Base-by-base conservation (phyloP, 1,284 basidiomycete species). In the Xerocomus amazonicus region DNA sequence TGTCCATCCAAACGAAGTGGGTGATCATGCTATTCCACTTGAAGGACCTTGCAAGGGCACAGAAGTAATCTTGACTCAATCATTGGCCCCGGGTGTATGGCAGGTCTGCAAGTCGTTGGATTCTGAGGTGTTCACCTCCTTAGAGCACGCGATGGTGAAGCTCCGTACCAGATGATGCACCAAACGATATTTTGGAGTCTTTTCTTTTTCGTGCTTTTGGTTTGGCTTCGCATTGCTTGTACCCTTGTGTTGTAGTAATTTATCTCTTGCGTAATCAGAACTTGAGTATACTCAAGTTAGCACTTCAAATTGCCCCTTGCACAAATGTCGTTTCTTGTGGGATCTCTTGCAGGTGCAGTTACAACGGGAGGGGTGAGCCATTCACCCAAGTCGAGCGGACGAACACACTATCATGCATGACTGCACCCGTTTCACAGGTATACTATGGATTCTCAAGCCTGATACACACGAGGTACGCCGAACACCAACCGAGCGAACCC, bases 391-490 rank as follows among this genome's bases (percentile, higher is more conserved):
- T 28, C 19, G 19, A 13, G 12, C 19, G 26, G 9, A 13, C 16
- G 26, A 12, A 13, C 16, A 19, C 3, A 16, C 10, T 19, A 3
- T 7, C 16, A 28, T 23, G 16, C 32, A 26, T 34, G 27, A 5
- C 38, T 9, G 19, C 12, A 19, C 23, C 45, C 1, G 6, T 23
- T 23, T 23, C 19, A 23, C 57, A 82, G 80, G 69, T 81, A 4
- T 83, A 82, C 63, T 83, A 81, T 60, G 80, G 80, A 17, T 81
- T 83, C 58, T 82, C 80, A 5, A 78, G 73, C 57, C 59, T 81
- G 56, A 80, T 83, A 33, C 72, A 76, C 43, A 72, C 74, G 37
- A 72, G 72, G 80, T 79, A 50, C 40, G 70, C 8, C 17, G 10
- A 31, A 8, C 29, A 31, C 9, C 12, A 12, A 31, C 29, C 29